Evolutionary conservation across 2,329 filamentous ascomycete genomes (phyloP), one percentile per base, ranked within the genome.

Genomic region (Colletotrichum filicis): DNA sequence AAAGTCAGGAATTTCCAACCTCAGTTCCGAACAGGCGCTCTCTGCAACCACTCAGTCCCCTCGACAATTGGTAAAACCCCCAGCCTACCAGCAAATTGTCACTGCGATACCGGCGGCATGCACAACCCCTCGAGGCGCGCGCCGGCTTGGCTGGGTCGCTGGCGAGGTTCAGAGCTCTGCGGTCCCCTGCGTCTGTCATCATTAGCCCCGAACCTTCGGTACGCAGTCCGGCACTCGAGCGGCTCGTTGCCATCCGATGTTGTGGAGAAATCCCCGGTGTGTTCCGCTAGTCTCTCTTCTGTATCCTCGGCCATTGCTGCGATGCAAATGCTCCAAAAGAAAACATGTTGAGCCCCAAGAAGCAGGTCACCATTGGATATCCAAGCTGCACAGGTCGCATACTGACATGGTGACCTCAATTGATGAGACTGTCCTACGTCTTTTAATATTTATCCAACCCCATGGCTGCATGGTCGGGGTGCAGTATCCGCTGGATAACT

Each of bases 41-140:
- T 60, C 16, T 14, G 11, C 32, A 35, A 32, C 6, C 32, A 42
- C 57, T 59, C 57, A 35, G 12, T 32, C 58, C 12, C 28, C n/a
- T 53, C 22, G 49, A 30, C 49, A 22, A 46, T 55, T 22, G 26
- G 22, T 12, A 56, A 56, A 56, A 28, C 12, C 53, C 22, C 53
- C 22, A 26, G 53, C 22, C 7, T 4, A 49, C 32, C 9, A 12
- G n/a, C 26, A 19, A 11, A 42, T 32, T 28, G 46, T 52, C 59
- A 59, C 30, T 65, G 70, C 70, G 55, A 73, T 65, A 65, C 66
- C 66, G 70, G 66, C 42, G 22, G 28, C 16, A 65, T 49, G 42
- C 55, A 32, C 42, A 3, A 58, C 56, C 56, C 5, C 16, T 28
- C n/a, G 49, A 28, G 30, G 14, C 46, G 35, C 26, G 28, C 49